Conservation (phyloP, 805 yeast genomes). For the Sugiyamaella floridensis region DNA sequence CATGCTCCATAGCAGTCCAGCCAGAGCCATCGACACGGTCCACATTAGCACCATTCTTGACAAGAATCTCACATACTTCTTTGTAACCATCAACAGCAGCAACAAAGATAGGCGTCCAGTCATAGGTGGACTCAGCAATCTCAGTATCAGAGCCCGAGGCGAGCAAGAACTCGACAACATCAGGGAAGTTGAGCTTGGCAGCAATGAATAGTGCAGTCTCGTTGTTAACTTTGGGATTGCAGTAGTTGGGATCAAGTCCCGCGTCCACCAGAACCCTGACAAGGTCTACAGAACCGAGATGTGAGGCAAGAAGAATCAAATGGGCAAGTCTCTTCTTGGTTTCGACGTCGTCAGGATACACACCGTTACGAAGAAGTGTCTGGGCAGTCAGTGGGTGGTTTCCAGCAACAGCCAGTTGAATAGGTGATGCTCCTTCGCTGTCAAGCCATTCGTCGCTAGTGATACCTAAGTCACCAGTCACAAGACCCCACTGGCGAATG, state of each 20-base stretch:
- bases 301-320: conserved; percentile 48
- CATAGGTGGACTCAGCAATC: conserved; percentile 67
- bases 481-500: conserved; percentile 48
- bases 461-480: conserved; percentile 8
- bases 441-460: conserved; percentile 37
- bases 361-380: conserved; percentile 42
- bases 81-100: conserved; percentile 81
- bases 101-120: conserved; percentile 90
- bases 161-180: conserved; percentile 50
- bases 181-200: conserved; percentile 50
- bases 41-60: conserved; percentile 47
- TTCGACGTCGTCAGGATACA: conserved; percentile 4
- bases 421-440: conserved; percentile 70
- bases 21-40: conserved; percentile 72
- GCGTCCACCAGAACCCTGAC: conserved; percentile 47
- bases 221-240: conserved; percentile 43
- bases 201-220: conserved; percentile 87
- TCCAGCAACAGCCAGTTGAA: conserved; percentile 77
- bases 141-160: conserved; percentile 63
- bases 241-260: conserved; percentile 58
- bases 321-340: conserved; percentile 6
- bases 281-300: conserved; percentile 55
- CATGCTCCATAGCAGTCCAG: conserved; percentile 98
- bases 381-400: conserved; percentile 71
- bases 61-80: conserved; percentile 49